Base-by-base conservation (phyloP, 192 early-diverging fungal genomes). In the Polychytrium aggregatum region DNA sequence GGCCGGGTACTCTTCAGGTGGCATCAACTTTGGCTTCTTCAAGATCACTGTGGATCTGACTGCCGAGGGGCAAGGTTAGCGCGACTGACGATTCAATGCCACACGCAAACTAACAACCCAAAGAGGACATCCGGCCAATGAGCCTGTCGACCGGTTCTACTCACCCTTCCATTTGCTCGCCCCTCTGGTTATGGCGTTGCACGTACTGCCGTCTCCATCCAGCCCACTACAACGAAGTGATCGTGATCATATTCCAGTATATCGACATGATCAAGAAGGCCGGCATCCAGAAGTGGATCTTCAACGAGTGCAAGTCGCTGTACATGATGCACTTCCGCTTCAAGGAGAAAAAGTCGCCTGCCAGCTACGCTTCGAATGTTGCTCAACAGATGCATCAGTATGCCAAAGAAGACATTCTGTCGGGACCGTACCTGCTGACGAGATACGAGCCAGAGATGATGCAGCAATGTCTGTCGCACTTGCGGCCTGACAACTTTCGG, bases 181-280 rank as follows among this genome's bases (percentile, higher is more conserved):
- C n/a, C n/a, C n/a, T n/a, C n/a, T n/a, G n/a, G n/a, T n/a, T n/a
- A n/a, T n/a, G n/a, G n/a, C n/a, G n/a, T n/a, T n/a, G n/a, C n/a
- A n/a, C n/a, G n/a, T n/a, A n/a, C n/a, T n/a, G n/a, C n/a, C n/a
- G n/a, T 11, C 22, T 57, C 44, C 50, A 40, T 46, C 20, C 35
- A 65, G 59, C 60, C 24, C 71, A 84, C 43, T 88, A 84, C 49
- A 65, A 88, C 49, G 85, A 92, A 27, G 82, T 96, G 1, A 68
- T 96, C 35, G 52, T 72, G 8, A 68, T 80, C 17, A 55, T 96
- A 16, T 98, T 96, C 63, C 81, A 87, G 56, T 98, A 90, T 54
- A 85, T 96, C 49, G 62, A 83, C 22, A 80, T 98, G 78, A 58
- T 98, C 24, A 72, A 72, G 40, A 46, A 63, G n/a, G 59, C 57